phyloP scores from a whole-genome alignment of 768 basidiomycete species.

The Boletus pseudo-olivaceus region DNA sequence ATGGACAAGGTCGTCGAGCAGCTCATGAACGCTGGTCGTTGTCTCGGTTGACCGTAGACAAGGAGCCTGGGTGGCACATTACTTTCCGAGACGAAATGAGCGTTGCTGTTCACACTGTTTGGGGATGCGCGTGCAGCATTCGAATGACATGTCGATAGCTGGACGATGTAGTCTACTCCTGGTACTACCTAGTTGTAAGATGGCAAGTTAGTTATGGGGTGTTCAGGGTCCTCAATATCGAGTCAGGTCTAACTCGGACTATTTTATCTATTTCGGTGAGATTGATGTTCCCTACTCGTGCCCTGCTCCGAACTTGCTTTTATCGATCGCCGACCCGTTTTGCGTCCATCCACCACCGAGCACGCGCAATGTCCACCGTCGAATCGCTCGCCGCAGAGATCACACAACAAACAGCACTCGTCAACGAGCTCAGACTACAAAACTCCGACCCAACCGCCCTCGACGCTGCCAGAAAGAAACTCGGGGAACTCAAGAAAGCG shows the following conservation, averaged over 20 bases:
- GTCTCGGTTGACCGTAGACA: conserved; percentile 5
- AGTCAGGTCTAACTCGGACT: conserved; percentile 14
- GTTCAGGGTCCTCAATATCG: conserved; percentile 22
- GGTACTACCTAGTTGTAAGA: not conserved
- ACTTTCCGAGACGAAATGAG: conserved; percentile 8
- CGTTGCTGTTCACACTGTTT: conserved; percentile 16
- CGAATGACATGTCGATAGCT: conserved; percentile 15
- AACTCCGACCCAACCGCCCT: conserved; percentile 48
- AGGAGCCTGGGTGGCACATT: not conserved
- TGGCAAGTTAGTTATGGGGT: conserved; percentile 4
- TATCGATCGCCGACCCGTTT: conserved; percentile 35
- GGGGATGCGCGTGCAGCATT: conserved; percentile 22
- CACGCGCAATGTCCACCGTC: conserved; percentile 38
- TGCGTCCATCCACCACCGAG: conserved; percentile 9
- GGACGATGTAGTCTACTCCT: conserved; percentile 8
- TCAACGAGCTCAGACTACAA: conserved; percentile 59
- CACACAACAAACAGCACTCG: conserved; percentile 48
- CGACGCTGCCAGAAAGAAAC: conserved; percentile 63
- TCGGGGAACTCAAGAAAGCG: conserved; percentile 65
- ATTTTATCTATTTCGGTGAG: conserved; percentile 8
- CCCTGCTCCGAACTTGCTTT: conserved; percentile 15
- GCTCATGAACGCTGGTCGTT: conserved; percentile 8
- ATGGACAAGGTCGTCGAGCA: conserved; percentile 21
- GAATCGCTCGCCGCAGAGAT: conserved; percentile 54
- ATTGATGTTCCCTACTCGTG: conserved; percentile 17